These are phyloP conservation scores for Sphaceloma murrayae DNA, from an alignment of 2,329 filamentous ascomycete species.

Conservation along the genomic window DNA sequence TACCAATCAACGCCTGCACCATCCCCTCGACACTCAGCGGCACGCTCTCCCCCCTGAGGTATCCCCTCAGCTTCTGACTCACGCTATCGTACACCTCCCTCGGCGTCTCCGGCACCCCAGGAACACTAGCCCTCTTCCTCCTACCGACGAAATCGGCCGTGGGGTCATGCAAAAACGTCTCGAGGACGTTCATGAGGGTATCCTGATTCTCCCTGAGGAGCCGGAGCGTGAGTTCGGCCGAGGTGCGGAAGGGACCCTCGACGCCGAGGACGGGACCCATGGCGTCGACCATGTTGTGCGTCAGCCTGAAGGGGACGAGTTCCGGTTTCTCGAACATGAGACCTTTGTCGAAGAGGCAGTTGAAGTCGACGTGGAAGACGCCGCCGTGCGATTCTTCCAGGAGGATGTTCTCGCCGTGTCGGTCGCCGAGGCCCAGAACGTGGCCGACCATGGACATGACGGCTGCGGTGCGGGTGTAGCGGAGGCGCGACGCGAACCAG, in stretches of 20 bases:
- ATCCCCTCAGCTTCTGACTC: constrained; percentile 71
- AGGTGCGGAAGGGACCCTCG: constrained; percentile 82
- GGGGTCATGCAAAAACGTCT: constrained; percentile 94
- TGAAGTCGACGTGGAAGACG: constrained; percentile 97
- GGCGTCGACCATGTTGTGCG: constrained; percentile 96
- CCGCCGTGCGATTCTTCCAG: constrained; percentile 90
- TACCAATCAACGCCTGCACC: constrained; percentile 86
- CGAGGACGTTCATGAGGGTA: constrained; percentile 91
- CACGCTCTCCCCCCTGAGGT: constrained; percentile 79
- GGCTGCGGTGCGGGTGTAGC: constrained; percentile 86
- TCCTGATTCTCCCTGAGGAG: constrained; percentile 87
- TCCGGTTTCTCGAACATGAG: constrained; percentile 92
- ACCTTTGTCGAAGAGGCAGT: constrained; percentile 97
- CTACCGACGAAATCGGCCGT: constrained; percentile 86
- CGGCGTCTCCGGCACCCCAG: constrained; percentile 55
- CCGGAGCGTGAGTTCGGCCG: constrained; percentile 76
- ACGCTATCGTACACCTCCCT: constrained; percentile 84
- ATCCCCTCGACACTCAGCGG: constrained; percentile 92
- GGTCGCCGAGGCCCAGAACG: constrained; percentile 82
- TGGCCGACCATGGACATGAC: constrained; percentile 99
- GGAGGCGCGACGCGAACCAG: constrained; percentile 82
- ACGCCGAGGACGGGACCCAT: constrained; percentile 84
- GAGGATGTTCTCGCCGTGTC: constrained; percentile 94
- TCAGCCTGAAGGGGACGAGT: constrained; percentile 87
- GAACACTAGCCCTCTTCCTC: constrained; percentile 47